Evolutionary conservation across 2,329 filamentous ascomycete genomes (phyloP), one percentile per base, ranked within the genome.

Genomic region (Sclerotinia borealis): DNA sequence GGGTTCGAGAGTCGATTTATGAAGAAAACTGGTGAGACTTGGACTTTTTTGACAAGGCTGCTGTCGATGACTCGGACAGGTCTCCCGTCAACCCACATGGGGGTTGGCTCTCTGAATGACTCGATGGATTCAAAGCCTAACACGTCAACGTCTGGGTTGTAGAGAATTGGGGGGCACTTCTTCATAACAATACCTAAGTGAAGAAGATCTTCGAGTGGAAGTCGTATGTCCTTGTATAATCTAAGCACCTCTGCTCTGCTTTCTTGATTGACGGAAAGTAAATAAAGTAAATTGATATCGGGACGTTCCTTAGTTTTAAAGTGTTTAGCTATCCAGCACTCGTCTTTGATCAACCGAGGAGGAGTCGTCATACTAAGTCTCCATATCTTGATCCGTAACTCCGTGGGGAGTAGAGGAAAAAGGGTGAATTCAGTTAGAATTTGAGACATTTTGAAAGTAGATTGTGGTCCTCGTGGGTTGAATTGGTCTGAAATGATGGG

Each of bases 261-360:
- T 15, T 39, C 37, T 39, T 13, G 10, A n/a, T n/a, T n/a, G n/a
- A n/a, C n/a, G n/a, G n/a, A n/a, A n/a, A n/a, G n/a, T n/a, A 13
- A 4, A 39, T 13, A 49, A 10, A n/a, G 13, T 1, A n/a, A n/a
- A 31, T 15, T 8, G 9, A 49, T 2, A 7, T 31, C 1, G 1
- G 19, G 0, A n/a, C 15, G 11, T n/a, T 0, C 4, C 6, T 9
- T 7, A 10, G 15, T 2, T 31, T n/a, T 1, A 17, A 6, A 2
- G 9, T 15, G 29, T 3, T 49, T 31, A 17, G 2, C 17, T 27
- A 25, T 31, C 27, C 27, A 49, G 27, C 17, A 49, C 2, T 3
- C 9, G 31, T 29, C 29, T 19, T 3, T 49, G 1, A 31, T 31
- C 1, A 49, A 2, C 19, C 27, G 47, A 29, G 47, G 47, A 31